phyloP scores from a whole-genome alignment of 805 yeast genomes.

The Teunomyces pallodes region DNA sequence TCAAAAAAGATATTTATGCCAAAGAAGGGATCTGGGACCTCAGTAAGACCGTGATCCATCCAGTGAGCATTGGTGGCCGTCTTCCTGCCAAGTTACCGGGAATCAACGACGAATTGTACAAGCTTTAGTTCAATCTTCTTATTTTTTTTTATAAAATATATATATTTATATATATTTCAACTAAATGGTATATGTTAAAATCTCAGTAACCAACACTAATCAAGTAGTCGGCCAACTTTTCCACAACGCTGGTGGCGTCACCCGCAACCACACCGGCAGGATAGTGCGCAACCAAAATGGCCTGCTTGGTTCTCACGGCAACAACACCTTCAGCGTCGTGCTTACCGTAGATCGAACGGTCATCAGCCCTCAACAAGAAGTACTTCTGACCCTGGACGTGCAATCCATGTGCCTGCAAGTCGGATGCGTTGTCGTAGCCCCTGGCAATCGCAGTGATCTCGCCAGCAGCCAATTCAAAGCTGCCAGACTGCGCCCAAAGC shows the following conservation, averaged over 20 bases:
- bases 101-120: conserved; percentile 12
- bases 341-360: conserved; percentile 91
- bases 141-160: too few relatives aligned
- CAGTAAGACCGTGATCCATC: conserved; percentile 56
- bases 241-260: conserved; percentile 92
- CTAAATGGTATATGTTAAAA: neutral
- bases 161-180: too few relatives aligned
- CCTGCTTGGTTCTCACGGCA: conserved; percentile 91
- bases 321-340: conserved; percentile 83
- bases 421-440: conserved; percentile 78
- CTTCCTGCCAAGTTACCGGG: conserved; percentile 36
- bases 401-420: conserved; percentile 81
- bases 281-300: conserved; percentile 90
- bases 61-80: conserved; percentile 40
- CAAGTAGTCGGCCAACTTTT: conserved; percentile 92
- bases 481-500: conserved; percentile 84
- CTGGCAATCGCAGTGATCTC: conserved; percentile 73
- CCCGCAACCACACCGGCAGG: conserved; percentile 90
- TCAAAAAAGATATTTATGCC: conserved; percentile 62
- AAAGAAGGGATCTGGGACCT: conserved; percentile 76
- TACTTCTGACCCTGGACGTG: conserved; percentile 84
- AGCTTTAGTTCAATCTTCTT: neutral
- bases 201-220: conserved; percentile 77
- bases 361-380: conserved; percentile 85
- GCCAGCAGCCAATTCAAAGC: conserved; percentile 57